phyloP scores from a whole-genome alignment of 179 eudicot genomes.

The Gypsophila paniculata region DNA sequence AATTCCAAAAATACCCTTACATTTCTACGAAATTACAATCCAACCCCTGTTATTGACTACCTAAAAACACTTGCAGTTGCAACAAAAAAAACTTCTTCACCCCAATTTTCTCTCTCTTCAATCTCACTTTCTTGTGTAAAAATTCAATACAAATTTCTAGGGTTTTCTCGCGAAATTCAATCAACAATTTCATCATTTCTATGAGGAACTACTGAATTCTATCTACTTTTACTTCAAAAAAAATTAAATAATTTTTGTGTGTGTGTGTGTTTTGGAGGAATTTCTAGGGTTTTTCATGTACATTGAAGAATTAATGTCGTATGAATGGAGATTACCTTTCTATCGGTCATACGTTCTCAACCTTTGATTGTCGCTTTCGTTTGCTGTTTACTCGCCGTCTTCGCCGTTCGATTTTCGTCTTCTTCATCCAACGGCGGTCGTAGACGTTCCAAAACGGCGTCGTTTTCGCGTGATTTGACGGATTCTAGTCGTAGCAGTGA shows the following conservation, averaged over 20 bases:
- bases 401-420: conserved; percentile 35
- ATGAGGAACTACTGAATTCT: neutral
- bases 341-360: conserved; percentile 18
- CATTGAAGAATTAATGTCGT: conserved; percentile 50
- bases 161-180: neutral
- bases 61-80: neutral
- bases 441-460: conserved; percentile 11
- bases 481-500: conserved; percentile 1
- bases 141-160: neutral
- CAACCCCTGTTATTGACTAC: neutral
- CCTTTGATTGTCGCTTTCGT: conserved; percentile 30
- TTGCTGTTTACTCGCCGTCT: conserved; percentile 33
- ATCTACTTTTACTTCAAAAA: neutral
- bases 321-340: conserved; percentile 39
- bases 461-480: conserved; percentile 1
- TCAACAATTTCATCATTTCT: neutral
- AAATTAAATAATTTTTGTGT: too few relatives aligned
- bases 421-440: conserved; percentile 11
- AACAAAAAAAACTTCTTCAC: neutral
- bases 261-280: neutral
- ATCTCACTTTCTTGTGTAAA: neutral
- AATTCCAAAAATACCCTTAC: neutral
- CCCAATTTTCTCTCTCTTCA: neutral
- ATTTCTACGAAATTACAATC: neutral
- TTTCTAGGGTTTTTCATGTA: conserved; percentile 44